phyloP scores from a whole-genome alignment of 2,329 filamentous ascomycete species.

The Sarocladium kiliense region DNA sequence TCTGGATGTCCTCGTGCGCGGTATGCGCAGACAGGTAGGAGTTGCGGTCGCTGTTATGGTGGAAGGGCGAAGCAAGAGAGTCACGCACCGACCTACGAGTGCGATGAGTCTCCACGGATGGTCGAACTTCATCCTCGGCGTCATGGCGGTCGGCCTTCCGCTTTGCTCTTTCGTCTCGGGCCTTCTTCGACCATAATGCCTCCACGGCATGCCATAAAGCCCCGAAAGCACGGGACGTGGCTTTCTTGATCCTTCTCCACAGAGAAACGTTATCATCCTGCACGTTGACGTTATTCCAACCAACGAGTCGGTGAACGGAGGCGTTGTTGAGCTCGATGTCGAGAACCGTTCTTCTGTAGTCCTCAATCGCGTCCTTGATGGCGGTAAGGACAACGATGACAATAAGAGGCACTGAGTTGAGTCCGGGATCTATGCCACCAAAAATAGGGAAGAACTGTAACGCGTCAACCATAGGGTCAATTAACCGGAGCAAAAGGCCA shows the following conservation, averaged over 20 bases:
- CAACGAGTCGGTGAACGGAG: constrained; percentile 80
- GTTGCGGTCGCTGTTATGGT: constrained; percentile 33
- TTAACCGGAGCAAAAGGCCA: background rate
- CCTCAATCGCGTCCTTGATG: constrained; percentile 92
- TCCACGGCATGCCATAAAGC: constrained; percentile 46
- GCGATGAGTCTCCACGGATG: constrained; percentile 45
- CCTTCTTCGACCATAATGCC: constrained; percentile 46
- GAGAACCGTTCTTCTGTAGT: constrained; percentile 84
- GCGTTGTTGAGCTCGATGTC: constrained; percentile 96
- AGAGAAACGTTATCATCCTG: constrained; percentile 76
- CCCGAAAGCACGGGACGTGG: constrained; percentile 58
- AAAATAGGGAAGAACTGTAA: constrained; percentile 96
- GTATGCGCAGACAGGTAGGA: constrained; percentile 40
- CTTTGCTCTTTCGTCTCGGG: constrained; percentile 42
- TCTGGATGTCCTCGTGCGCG: constrained; percentile 72
- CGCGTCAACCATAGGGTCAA: background rate
- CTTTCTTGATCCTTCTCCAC: constrained; percentile 92
- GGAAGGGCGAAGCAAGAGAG: constrained; percentile 45
- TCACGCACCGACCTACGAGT: constrained; percentile 29
- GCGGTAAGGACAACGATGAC: constrained; percentile 85
- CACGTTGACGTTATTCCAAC: constrained; percentile 92
- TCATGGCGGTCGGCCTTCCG: constrained; percentile 38
- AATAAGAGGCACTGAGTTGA: constrained; percentile 88
- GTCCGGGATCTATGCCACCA: constrained; percentile 80
- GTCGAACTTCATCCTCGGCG: constrained; percentile 48